Evolutionary conservation across 768 basidiomycete species (phyloP), one percentile per base, ranked within the genome.

Genomic region (Zangia roseola): DNA sequence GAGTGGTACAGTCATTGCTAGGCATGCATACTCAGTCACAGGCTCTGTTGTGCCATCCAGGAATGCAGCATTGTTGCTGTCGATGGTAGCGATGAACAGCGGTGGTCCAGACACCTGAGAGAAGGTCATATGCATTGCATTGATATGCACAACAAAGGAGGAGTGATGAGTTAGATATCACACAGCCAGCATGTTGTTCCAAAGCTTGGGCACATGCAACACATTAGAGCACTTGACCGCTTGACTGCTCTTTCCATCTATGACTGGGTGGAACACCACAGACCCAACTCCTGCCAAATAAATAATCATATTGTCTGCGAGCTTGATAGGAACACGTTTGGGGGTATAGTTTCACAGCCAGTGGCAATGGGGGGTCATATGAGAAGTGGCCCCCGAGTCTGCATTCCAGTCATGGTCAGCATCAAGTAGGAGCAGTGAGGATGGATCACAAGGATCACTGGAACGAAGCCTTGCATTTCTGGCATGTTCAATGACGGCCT

Each of bases 31-130:
- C 9, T 55, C 42, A 0, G 12, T 31, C 12, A 33, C 19, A 33
- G 19, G 5, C 19, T 33, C 16, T 12, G 58, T 60, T 0, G 6
- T 21, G 1, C 61, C 54, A 23, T 65, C 59, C 14, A 66, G 33
- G 30, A 67, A 54, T 2, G 49, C 57, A 8, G 57, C 52, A 36
- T 56, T 50, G 50, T 53, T 30, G 19, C 31, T 35, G 26, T 58
- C 49, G 28, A 57, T 57, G 42, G 24, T n/a, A 1, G 39, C 39
- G 2, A 26, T 8, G 39, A 40, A 40, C 6, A 40, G 39, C 1
- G 54, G 30, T 45, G 52, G 25, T 7, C 52, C 52, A 41, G 31
- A 7, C 9, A 34, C 8, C 1, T 14, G 14, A 19, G 28, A 14
- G 24, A 53, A 53, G 1, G 20, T 12, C 51, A 56, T 49, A 1